Evolutionary conservation across 2,329 filamentous ascomycete genomes (phyloP).

Genomic region (Neurospora sp.): DNA sequence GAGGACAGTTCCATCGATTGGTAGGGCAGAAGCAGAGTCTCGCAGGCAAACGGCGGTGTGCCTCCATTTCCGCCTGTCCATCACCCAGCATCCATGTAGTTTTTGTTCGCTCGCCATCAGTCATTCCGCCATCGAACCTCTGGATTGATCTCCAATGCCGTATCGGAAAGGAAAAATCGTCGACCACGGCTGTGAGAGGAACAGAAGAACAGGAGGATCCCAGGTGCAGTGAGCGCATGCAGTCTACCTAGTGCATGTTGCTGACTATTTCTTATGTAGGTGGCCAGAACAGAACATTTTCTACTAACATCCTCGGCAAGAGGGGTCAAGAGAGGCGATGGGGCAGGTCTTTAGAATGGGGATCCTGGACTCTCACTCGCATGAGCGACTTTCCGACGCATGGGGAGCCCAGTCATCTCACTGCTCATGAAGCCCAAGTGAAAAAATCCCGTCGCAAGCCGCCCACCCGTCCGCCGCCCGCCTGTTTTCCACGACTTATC

Average conservation of each 20-base stretch:
- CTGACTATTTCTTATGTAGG: not conserved
- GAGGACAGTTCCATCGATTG: not conserved
- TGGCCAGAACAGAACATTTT: not conserved
- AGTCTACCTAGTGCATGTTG: not conserved
- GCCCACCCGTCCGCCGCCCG: not conserved
- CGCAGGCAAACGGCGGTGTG: not conserved
- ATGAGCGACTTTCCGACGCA: not conserved
- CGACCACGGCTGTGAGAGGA: not conserved
- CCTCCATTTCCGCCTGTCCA: not conserved
- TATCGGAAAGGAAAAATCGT: not conserved
- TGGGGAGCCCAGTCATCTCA: not conserved
- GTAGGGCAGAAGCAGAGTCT: not conserved
- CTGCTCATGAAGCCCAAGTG: not conserved
- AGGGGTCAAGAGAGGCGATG: not conserved
- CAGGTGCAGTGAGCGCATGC: not conserved
- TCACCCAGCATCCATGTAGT: not conserved
- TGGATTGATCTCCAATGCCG: not conserved
- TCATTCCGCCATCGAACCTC: not conserved
- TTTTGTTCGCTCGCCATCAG: not conserved
- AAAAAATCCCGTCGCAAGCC: not conserved
- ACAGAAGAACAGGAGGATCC: not conserved
- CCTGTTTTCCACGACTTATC: not conserved
- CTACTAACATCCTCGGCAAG: not conserved
- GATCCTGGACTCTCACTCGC: not conserved
- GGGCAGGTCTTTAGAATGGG: not conserved